Conservation (phyloP, 2,329 filamentous ascomycete genomes). For the Nemania serpens region DNA sequence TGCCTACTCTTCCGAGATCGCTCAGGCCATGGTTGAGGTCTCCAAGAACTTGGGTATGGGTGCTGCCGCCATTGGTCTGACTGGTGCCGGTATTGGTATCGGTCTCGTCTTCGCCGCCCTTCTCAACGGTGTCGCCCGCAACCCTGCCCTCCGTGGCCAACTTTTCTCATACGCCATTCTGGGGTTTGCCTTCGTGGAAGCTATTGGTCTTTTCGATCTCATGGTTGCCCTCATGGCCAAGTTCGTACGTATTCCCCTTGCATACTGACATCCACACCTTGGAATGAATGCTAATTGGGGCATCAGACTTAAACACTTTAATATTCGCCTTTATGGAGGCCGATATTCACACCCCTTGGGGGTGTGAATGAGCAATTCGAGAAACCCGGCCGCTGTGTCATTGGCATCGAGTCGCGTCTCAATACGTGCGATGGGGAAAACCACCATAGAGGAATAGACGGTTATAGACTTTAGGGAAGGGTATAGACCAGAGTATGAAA, state of each 20-base stretch:
- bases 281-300: background rate
- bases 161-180: constrained; percentile 96
- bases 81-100: constrained; percentile 93
- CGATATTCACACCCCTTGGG: constrained; percentile 38
- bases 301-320: constrained; percentile 41
- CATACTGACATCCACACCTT: background rate
- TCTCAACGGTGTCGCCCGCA: constrained; percentile 87
- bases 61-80: constrained; percentile 87
- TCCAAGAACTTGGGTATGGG: constrained; percentile 92
- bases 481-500: constrained; percentile 33
- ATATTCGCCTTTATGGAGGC: constrained; percentile 39
- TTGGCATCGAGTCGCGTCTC: constrained; percentile 29
- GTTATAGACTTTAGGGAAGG: constrained; percentile 36
- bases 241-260: constrained; percentile 63
- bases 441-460: constrained; percentile 45
- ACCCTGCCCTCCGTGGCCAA: constrained; percentile 92
- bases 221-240: constrained; percentile 96
- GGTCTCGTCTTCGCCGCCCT: constrained; percentile 92
- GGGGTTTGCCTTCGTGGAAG: constrained; percentile 93
- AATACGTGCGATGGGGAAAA: constrained; percentile 39
- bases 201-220: constrained; percentile 86
- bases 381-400: constrained; percentile 32
- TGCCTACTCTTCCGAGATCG: constrained; percentile 86
- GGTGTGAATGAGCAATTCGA: constrained; percentile 38
- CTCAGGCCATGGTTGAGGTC: constrained; percentile 85